Evolutionary conservation across 2,329 filamentous ascomycete species (phyloP).

Genomic region (Juglanconis juglandina): DNA sequence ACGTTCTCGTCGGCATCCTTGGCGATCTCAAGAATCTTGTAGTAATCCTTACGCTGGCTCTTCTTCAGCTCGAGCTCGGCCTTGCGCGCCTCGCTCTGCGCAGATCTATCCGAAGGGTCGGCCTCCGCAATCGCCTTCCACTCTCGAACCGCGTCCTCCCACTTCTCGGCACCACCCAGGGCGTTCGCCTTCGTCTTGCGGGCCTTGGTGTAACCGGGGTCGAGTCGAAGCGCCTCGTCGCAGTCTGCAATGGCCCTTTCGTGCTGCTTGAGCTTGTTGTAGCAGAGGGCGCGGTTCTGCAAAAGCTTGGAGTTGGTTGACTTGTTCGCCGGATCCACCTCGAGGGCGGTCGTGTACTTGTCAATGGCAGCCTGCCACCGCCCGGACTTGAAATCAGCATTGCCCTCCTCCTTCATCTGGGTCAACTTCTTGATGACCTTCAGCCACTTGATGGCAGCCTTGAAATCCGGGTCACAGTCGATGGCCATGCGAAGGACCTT

Average conservation of each 20-base stretch:
- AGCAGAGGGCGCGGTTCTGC: constrained; percentile 87
- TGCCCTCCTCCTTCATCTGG: constrained; percentile 90
- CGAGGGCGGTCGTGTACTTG: constrained; percentile 78
- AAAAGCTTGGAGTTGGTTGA: constrained; percentile 92
- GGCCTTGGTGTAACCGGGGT: constrained; percentile 83
- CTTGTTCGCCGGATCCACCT: constrained; percentile 83
- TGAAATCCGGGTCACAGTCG: constrained; percentile 87
- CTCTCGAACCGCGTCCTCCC: constrained; percentile 87
- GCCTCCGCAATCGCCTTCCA: constrained; percentile 82
- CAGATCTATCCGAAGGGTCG: constrained; percentile 75
- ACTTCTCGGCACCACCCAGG: constrained; percentile 76
- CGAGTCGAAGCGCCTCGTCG: constrained; percentile 76
- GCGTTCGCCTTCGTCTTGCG: constrained; percentile 93
- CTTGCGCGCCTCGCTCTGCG: constrained; percentile 80
- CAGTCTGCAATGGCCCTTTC: constrained; percentile 80
- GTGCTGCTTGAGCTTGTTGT: constrained; percentile 79
- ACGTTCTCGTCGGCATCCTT: constrained; percentile 81
- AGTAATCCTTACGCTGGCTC: constrained; percentile 93
- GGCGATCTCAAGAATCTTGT: constrained; percentile 87
- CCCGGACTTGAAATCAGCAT: constrained; percentile 81
- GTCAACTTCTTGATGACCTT: constrained; percentile 88
- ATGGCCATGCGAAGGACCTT: constrained; percentile 89
- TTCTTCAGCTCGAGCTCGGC: constrained; percentile 97
- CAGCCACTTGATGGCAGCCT: constrained; percentile 82
- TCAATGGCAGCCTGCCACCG: constrained; percentile 77